Base-by-base conservation (phyloP, 2,329 filamentous ascomycete species). In the Coniochaeta pulveracea region DNA sequence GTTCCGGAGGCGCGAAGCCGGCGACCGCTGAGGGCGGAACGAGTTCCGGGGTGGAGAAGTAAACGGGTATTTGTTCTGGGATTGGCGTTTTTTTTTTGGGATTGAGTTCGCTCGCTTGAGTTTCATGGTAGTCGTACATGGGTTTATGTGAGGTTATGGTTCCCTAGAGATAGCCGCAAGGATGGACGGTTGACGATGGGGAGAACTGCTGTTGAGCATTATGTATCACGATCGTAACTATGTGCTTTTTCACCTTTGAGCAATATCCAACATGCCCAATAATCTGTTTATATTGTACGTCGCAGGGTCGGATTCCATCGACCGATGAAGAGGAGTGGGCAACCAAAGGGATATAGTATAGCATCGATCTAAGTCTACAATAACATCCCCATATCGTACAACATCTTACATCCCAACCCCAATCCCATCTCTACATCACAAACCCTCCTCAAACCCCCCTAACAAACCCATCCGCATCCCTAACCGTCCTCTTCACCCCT, bases 1-100 rank as follows among this genome's bases (percentile, higher is more conserved):
- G 50, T 6, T 35, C 38, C 33, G 19, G 35, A 38, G 34, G 42
- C 31, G 22, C 52, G 49, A 30, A 47, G 45, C 8, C 8, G 21
- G n/a, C 21, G 12, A 14, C 9, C 14, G 9, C 25, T 10, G 28
- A 31, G 28, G 30, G 22, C 22, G 22, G 30, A 10, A 33, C 17
- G 38, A 63, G 55, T 42, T 58, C 63, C 7, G 56, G 57, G n/a
- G 49, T 54, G 34, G 56, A 63, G 36, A 46, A 47, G 37, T 52
- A 38, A 37, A 34, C 6, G 15, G 14, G 11, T 22, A 19, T 26
- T 22, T 23, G 4, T 21, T 21, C 11, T 17, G 16, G 21, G 12
- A 18, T 33, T 21, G 18, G 24, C 26, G 12, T 19, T 34, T 31
- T 21, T 34, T 10, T 29, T 19, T 28, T 27, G 22, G 26, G 22